phyloP scores from a whole-genome alignment of 176 grass and related monocot species.

The Ensete glaucum region DNA sequence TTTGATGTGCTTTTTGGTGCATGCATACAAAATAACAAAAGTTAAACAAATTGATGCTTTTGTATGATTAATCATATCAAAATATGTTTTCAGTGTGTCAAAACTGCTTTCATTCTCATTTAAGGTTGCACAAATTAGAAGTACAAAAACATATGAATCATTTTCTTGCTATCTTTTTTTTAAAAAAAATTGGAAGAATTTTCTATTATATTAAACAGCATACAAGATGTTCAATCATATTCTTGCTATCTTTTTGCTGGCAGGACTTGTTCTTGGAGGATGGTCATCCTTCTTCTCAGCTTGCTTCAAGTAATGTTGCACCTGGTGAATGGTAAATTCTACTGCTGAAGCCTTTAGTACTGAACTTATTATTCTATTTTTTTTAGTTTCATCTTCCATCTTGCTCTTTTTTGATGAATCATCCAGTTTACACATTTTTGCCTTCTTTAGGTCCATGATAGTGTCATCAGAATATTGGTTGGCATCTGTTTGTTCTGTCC shows the following conservation, averaged over 20 bases:
- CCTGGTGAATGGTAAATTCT: conserved; percentile 60
- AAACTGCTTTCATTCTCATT: background rate
- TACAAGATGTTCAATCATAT: background rate
- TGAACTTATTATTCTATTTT: background rate
- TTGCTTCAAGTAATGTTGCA: conserved; percentile 38
- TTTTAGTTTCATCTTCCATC: conserved; percentile 15
- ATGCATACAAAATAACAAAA: too few relatives aligned
- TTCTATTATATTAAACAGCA: too few relatives aligned
- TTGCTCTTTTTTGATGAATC: background rate
- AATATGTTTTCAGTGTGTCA: background rate
- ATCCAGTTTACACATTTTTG: background rate
- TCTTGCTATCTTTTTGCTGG: conserved; percentile 19
- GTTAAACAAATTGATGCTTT: too few relatives aligned
- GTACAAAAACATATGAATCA: background rate
- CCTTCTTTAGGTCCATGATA: background rate
- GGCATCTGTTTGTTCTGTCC: background rate
- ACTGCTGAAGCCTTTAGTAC: background rate
- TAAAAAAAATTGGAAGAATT: too few relatives aligned
- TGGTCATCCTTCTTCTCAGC: conserved; percentile 28
- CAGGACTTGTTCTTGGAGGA: conserved; percentile 81
- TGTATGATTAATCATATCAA: background rate
- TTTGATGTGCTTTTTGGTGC: too few relatives aligned
- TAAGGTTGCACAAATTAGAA: background rate
- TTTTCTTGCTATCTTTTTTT: conserved; percentile 16
- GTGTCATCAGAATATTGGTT: background rate